Evolutionary conservation across 2,329 filamentous ascomycete genomes (phyloP).

Genomic region (Trichoderma sp.): DNA sequence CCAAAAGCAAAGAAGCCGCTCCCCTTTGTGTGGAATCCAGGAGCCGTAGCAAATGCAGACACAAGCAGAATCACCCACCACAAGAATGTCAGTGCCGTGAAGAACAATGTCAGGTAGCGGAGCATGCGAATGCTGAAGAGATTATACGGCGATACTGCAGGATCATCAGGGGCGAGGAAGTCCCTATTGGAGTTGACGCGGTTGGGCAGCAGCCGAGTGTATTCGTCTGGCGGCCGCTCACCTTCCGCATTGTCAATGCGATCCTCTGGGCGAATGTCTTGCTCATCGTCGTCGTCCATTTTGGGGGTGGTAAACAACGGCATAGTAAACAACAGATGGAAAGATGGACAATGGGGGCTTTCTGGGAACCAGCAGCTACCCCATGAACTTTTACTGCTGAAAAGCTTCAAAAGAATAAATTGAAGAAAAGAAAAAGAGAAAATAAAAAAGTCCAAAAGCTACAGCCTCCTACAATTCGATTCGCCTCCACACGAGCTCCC

Average conservation of each 20-base stretch:
- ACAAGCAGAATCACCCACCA: slow-evolving; percentile 95
- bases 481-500: not conserved
- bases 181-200: slow-evolving; percentile 54
- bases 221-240: slow-evolving; percentile 47
- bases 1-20: slow-evolving; percentile 91
- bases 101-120: slow-evolving; percentile 74
- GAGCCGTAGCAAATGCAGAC: slow-evolving; percentile 86
- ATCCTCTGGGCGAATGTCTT: slow-evolving; percentile 12
- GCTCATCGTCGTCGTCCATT: slow-evolving; percentile 26
- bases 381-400: not conserved
- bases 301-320: slow-evolving; percentile 37
- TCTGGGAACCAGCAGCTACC: not conserved
- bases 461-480: not conserved
- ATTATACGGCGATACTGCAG: slow-evolving; percentile 84
- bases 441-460: not conserved
- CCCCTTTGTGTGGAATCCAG: slow-evolving; percentile 80
- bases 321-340: slow-evolving; percentile 29
- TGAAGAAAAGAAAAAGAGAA: no score
- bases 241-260: slow-evolving; percentile 15
- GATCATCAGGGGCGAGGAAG: slow-evolving; percentile 45
- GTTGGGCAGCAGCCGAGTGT: slow-evolving; percentile 69
- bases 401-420: not conserved
- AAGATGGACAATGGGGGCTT: not conserved
- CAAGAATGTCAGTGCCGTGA: slow-evolving; percentile 74
- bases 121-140: slow-evolving; percentile 85